Conservation (phyloP, 2,329 filamentous ascomycete genomes). For the Ophiostoma sp. region DNA sequence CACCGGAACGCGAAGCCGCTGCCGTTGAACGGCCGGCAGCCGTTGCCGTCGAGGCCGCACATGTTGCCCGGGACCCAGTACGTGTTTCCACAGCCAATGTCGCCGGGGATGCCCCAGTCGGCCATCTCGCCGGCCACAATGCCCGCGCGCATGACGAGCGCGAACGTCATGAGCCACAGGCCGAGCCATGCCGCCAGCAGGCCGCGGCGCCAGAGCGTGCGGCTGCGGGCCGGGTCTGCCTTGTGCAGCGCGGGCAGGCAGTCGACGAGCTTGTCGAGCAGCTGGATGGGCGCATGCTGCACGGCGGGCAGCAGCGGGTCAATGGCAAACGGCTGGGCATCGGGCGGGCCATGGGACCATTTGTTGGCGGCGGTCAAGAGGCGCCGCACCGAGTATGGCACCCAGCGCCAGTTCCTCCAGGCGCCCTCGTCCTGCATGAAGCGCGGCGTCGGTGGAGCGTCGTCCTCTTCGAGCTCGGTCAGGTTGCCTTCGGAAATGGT, state of each 20-base stretch:
- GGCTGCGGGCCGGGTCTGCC: constrained; percentile 11
- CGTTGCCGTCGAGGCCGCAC: constrained; percentile 68
- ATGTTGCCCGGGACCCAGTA: constrained; percentile 67
- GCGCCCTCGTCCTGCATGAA: constrained; percentile 53
- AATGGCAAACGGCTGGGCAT: constrained; percentile 49
- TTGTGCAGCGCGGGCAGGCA: constrained; percentile 43
- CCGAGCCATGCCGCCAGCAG: constrained; percentile 56
- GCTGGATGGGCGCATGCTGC: constrained; percentile 60
- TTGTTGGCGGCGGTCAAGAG: constrained; percentile 38
- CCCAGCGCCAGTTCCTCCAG: constrained; percentile 52
- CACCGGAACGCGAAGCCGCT: constrained; percentile 69
- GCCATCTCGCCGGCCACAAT: constrained; percentile 56
- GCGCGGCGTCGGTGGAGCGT: constrained; percentile 48
- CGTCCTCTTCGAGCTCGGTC: constrained; percentile 44
- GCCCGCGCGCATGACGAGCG: constrained; percentile 61
- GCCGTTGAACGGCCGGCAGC: constrained; percentile 69
- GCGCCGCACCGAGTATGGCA: constrained; percentile 52
- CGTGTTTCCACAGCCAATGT: constrained; percentile 61
- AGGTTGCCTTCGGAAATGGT: constrained; percentile 35
- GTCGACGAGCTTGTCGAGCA: constrained; percentile 60
- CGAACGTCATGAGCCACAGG: constrained; percentile 59
- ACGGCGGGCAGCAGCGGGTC: constrained; percentile 58
- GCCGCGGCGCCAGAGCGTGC: constrained; percentile 53
- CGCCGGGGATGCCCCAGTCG: constrained; percentile 60
- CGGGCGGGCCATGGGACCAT: constrained; percentile 55